These are phyloP conservation scores for Suhomyces yuchorum DNA, from an alignment of 1,139 yeast species.

Conservation along the genomic window DNA sequence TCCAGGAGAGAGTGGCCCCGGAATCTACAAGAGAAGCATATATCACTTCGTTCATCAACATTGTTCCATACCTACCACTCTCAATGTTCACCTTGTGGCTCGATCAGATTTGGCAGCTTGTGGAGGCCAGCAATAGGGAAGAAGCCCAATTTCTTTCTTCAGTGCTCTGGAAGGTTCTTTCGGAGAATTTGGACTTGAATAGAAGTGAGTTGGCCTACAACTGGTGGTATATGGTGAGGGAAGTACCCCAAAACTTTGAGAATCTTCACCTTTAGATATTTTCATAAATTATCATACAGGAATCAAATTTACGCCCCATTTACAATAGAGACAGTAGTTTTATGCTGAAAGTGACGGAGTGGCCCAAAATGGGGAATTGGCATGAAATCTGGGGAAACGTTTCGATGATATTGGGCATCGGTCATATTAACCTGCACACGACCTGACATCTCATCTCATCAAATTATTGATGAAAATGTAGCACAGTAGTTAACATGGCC, in stretches of 20 bases:
- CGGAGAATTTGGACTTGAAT: conserved; percentile 57
- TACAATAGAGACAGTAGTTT: no score
- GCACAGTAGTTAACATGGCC: conserved; percentile 53
- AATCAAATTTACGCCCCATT: background rate
- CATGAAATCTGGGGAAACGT: background rate
- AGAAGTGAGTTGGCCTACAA: conserved; percentile 62
- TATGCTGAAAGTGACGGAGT: no score
- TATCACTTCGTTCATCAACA: conserved; percentile 48
- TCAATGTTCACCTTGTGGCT: conserved; percentile 51
- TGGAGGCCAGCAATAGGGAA: conserved; percentile 34
- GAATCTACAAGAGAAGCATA: conserved; percentile 57
- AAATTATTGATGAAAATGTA: background rate
- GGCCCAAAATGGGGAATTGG: no score
- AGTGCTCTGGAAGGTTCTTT: conserved; percentile 43
- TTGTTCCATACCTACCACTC: conserved; percentile 58
- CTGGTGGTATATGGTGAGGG: conserved; percentile 59
- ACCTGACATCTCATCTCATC: conserved; percentile 16
- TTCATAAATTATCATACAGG: background rate
- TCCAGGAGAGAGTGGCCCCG: conserved; percentile 30
- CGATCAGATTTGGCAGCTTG: conserved; percentile 43
- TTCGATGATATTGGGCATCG: background rate
- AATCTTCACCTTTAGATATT: background rate
- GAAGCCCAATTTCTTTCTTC: conserved; percentile 33
- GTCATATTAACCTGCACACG: conserved; percentile 3
- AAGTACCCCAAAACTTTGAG: conserved; percentile 16